These are phyloP conservation scores for Vigna angularis DNA, from an alignment of 306 rosid genomes.

Conservation along the genomic window DNA sequence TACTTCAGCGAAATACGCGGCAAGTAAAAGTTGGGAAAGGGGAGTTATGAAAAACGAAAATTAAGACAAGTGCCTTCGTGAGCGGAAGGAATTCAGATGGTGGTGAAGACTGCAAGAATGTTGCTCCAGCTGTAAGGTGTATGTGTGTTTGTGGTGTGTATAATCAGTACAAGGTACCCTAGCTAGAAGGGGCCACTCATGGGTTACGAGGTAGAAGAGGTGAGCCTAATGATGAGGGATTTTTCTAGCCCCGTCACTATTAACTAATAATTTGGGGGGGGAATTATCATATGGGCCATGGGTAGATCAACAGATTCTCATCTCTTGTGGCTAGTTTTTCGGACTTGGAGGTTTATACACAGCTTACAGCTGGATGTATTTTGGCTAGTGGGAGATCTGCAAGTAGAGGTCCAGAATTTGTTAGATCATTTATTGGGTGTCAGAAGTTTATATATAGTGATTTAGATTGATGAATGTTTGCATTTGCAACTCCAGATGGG, in stretches of 20 bases:
- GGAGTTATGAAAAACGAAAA: slow-evolving; percentile 20
- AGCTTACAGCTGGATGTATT: slow-evolving; percentile 37
- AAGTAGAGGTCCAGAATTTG: slow-evolving; percentile 38
- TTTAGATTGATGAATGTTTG: slow-evolving; percentile 45
- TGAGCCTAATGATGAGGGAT: slow-evolving; percentile 60
- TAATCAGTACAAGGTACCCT: slow-evolving; percentile 45
- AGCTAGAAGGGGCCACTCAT: slow-evolving; percentile 55
- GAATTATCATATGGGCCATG: slow-evolving; percentile 58
- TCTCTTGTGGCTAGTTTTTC: slow-evolving; percentile 45
- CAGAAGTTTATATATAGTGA: slow-evolving; percentile 44
- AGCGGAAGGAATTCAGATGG: slow-evolving; percentile 50
- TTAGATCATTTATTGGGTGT: slow-evolving; percentile 44
- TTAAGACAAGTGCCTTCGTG: slow-evolving; percentile 48
- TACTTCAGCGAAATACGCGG: slow-evolving; percentile 48
- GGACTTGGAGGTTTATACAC: slow-evolving; percentile 40
- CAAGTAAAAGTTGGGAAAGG: slow-evolving; percentile 50
- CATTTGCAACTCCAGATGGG: slow-evolving; percentile 42
- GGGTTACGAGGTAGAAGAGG: slow-evolving; percentile 65
- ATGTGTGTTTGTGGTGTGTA: slow-evolving; percentile 26
- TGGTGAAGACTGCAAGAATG: slow-evolving; percentile 49
- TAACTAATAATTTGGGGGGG: slow-evolving; percentile 46
- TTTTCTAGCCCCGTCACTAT: slow-evolving; percentile 49
- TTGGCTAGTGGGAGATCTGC: slow-evolving; percentile 40
- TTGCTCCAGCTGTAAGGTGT: slow-evolving; percentile 65
- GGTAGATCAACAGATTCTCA: slow-evolving; percentile 50